Conservation (phyloP, 768 basidiomycete species). For the Tephrocybe sp. region DNA sequence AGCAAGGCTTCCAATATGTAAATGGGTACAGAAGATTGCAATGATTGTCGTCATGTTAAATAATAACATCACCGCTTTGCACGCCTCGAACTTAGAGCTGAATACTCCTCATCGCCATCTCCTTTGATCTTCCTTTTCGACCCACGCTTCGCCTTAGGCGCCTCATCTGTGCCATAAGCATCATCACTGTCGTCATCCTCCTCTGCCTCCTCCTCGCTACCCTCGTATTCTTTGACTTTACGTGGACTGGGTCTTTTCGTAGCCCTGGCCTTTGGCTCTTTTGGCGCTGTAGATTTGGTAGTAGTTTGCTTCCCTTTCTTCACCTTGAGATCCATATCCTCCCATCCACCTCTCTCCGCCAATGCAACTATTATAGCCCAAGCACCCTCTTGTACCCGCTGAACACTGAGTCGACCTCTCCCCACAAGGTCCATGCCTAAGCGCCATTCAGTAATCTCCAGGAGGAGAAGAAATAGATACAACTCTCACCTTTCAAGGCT, state of each 20-base stretch:
- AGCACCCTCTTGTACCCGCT: slow-evolving; percentile 65
- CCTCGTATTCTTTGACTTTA: slow-evolving; percentile 15
- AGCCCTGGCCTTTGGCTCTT: slow-evolving; percentile 19
- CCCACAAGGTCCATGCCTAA: slow-evolving; percentile 77
- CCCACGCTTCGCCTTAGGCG: slow-evolving; percentile 13
- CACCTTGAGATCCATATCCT: slow-evolving; percentile 40
- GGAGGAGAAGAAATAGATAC: background rate
- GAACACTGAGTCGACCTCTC: slow-evolving; percentile 84
- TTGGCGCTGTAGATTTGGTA: slow-evolving; percentile 18
- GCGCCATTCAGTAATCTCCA: background rate
- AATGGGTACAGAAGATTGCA: background rate
- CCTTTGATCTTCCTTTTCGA: slow-evolving; percentile 10
- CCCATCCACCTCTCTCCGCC: slow-evolving; percentile 80
- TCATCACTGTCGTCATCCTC: slow-evolving; percentile 1
- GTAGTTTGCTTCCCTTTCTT: slow-evolving; percentile 24
- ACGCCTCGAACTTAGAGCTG: slow-evolving; percentile 5
- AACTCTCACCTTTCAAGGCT: slow-evolving; percentile 56
- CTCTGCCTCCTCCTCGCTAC: slow-evolving; percentile 16
- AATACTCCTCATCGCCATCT: slow-evolving; percentile 5
- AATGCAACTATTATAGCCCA: slow-evolving; percentile 61
- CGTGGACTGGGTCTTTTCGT: slow-evolving; percentile 12
- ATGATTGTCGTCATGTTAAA: background rate
- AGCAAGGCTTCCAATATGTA: background rate
- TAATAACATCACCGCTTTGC: slow-evolving; percentile 3
- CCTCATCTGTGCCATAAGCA: slow-evolving; percentile 11